Evolutionary conservation across 2,329 filamentous ascomycete genomes (phyloP).

Genomic region (Passalora sequoiae): DNA sequence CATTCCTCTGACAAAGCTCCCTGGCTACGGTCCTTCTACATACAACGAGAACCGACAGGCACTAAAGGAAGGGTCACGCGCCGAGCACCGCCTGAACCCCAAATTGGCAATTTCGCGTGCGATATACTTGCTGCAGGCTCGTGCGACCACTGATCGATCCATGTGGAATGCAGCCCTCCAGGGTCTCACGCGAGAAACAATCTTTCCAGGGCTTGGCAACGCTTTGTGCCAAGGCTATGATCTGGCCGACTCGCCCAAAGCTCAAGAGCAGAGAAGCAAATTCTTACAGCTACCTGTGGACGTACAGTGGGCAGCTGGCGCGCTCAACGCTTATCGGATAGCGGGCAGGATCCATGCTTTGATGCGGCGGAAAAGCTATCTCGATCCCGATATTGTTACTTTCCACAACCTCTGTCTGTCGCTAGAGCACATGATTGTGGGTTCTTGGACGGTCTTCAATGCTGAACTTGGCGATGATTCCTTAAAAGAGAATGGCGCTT

Average conservation of each 20-base stretch:
- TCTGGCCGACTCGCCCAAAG: neutral
- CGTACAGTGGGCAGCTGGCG: constrained; percentile 9
- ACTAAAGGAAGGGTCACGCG: constrained; percentile 7
- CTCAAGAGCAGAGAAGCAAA: neutral
- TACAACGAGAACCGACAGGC: neutral
- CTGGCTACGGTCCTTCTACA: neutral
- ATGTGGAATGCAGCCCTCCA: constrained; percentile 27
- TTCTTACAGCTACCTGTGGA: neutral
- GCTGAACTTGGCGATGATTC: neutral
- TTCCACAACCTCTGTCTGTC: constrained; percentile 3
- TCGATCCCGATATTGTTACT: constrained; percentile 26
- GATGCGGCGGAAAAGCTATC: constrained; percentile 10
- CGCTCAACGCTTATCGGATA: constrained; percentile 23
- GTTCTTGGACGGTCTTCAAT: neutral
- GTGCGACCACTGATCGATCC: constrained; percentile 15
- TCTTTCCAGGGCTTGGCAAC: constrained; percentile 6
- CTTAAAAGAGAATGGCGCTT: neutral
- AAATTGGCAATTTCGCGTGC: constrained; percentile 24
- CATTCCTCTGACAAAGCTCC: neutral
- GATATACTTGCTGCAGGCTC: constrained; percentile 23
- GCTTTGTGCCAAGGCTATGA: neutral
- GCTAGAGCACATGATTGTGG: neutral
- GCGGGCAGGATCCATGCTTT: constrained; percentile 14
- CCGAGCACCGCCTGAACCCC: constrained; percentile 3
- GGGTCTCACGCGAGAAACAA: constrained; percentile 21